Percentiles rank a stretch among this genome's conserved stretches.
Evolutionary conservation across 352 stramenopile species (phyloP).

Genomic region (Globisporangium spiculum): DNA sequence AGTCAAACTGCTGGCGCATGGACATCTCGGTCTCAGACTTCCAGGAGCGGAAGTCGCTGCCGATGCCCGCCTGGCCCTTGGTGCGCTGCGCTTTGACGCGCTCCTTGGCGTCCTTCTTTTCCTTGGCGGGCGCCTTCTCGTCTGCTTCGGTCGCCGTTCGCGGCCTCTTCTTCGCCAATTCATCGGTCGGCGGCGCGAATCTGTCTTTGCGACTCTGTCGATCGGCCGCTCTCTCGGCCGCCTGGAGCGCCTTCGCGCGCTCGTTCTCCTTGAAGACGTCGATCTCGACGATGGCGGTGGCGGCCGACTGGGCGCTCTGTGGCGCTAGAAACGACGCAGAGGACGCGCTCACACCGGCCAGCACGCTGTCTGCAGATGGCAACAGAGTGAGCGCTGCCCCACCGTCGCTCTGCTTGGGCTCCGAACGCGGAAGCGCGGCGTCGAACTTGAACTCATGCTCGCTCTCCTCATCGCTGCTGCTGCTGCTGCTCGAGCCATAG

Average conservation of each 20-base stretch:
- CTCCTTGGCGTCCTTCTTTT: conserved; percentile 60
- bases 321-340: conserved; percentile 42
- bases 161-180: neutral
- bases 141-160: neutral
- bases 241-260: conserved; percentile 5
- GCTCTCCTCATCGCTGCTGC: conserved; percentile 29
- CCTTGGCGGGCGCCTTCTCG: conserved; percentile 15
- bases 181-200: neutral
- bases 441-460: neutral
- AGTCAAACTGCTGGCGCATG: conserved; percentile 78
- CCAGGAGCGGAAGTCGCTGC: conserved; percentile 70
- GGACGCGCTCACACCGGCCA: conserved; percentile 31
- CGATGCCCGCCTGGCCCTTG: conserved; percentile 74
- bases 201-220: neutral
- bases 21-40: conserved; percentile 82
- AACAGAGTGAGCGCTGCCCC: conserved; percentile 11
- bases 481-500: conserved; percentile 30
- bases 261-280: conserved; percentile 31
- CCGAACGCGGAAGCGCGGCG: neutral
- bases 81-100: conserved; percentile 68
- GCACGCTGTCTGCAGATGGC: conserved; percentile 41
- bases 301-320: conserved; percentile 15
- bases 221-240: neutral
- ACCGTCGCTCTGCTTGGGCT: neutral
- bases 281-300: conserved; percentile 24